Evolutionary conservation across 805 yeast species (phyloP).

Genomic region (Lipomyces japonicus): DNA sequence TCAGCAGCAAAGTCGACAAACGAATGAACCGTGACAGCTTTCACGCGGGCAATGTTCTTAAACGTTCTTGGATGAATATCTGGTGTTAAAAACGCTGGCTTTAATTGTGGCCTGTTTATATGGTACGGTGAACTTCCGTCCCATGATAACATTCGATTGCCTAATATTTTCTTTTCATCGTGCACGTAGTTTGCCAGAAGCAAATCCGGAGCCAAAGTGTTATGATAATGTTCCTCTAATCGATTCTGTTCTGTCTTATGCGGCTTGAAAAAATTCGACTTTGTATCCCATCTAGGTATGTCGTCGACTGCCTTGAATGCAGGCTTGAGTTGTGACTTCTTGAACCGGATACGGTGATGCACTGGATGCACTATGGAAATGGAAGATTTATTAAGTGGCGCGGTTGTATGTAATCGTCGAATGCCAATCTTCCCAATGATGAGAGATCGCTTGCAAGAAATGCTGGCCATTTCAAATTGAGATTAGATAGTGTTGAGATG

Average conservation of each 20-base stretch:
- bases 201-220: constrained; percentile 72
- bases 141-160: constrained; percentile 78
- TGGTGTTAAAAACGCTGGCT: constrained; percentile 73
- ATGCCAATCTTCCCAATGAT: too few species aligned
- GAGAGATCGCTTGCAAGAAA: too few species aligned
- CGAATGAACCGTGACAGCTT: constrained; percentile 67
- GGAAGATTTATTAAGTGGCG: constrained; percentile 43
- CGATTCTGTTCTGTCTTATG: constrained; percentile 73
- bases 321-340: constrained; percentile 71
- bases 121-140: constrained; percentile 85
- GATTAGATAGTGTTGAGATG: too few species aligned
- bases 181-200: constrained; percentile 75
- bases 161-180: constrained; percentile 38
- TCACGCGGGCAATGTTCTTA: constrained; percentile 67
- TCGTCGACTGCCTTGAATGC: constrained; percentile 62
- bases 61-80: constrained; percentile 65
- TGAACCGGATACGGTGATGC: constrained; percentile 78
- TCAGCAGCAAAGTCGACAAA: constrained; percentile 66
- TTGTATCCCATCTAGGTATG: constrained; percentile 65
- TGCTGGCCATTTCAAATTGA: too few species aligned
- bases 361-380: constrained; percentile 82
- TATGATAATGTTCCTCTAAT: constrained; percentile 67
- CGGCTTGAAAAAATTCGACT: constrained; percentile 76
- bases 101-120: constrained; percentile 69
- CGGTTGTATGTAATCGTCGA: constrained; percentile 13